Percentiles rank a stretch among this genome's conserved stretches.
phyloP scores from a whole-genome alignment of 2,329 filamentous ascomycete genomes.

The Tolypocladium ophioglossoides region DNA sequence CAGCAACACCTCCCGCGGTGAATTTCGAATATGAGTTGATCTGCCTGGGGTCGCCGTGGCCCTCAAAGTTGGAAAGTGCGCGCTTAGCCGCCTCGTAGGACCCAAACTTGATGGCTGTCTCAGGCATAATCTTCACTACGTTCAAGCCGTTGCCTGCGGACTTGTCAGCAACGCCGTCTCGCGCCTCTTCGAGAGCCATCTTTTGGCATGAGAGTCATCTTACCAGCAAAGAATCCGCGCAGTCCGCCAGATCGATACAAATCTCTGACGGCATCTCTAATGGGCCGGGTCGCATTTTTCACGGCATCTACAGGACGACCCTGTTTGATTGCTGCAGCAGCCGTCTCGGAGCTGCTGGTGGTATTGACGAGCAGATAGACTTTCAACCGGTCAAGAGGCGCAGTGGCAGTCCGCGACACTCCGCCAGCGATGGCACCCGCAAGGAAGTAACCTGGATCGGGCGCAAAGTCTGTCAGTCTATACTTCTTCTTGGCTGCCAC shows the following conservation, averaged over 20 bases:
- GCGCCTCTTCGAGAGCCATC: neutral
- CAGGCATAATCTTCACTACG: slow-evolving; percentile 95
- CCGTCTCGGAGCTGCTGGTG: slow-evolving; percentile 35
- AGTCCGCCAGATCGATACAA: slow-evolving; percentile 80
- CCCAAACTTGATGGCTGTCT: slow-evolving; percentile 96
- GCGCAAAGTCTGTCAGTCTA: slow-evolving; percentile 58
- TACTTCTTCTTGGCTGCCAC: slow-evolving; percentile 29
- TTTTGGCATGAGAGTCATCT: slow-evolving; percentile 16
- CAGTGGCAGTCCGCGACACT: slow-evolving; percentile 89
- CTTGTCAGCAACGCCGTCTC: neutral
- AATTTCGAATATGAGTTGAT: slow-evolving; percentile 85
- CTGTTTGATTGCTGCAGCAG: slow-evolving; percentile 56
- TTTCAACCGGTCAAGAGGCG: slow-evolving; percentile 91
- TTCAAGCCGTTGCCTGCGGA: slow-evolving; percentile 85
- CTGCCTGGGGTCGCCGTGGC: slow-evolving; percentile 67
- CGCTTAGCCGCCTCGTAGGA: slow-evolving; percentile 94
- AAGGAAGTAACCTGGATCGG: slow-evolving; percentile 93
- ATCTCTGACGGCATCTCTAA: slow-evolving; percentile 63
- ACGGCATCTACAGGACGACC: slow-evolving; percentile 56
- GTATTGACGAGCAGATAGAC: slow-evolving; percentile 96
- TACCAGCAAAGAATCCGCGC: slow-evolving; percentile 86
- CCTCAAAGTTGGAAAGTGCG: slow-evolving; percentile 74
- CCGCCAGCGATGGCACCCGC: slow-evolving; percentile 92
- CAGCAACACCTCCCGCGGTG: slow-evolving; percentile 78
- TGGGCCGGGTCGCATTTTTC: slow-evolving; percentile 55